Conservation (phyloP, 2,329 filamentous ascomycete species). For the Davidsoniella virescens region DNA sequence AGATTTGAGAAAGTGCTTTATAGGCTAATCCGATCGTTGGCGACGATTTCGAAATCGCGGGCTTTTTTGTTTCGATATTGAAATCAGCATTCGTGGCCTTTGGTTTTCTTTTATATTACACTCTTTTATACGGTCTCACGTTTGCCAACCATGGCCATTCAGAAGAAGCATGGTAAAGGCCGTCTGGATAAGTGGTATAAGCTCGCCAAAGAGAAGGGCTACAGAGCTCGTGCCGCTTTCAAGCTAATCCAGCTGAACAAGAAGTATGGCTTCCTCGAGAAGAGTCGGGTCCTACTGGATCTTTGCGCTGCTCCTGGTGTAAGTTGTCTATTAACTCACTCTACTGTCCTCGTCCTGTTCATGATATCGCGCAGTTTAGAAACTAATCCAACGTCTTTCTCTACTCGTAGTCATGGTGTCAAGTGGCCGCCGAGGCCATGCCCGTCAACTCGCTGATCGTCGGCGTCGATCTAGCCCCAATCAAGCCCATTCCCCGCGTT, state of each 20-base stretch:
- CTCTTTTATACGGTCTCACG: neutral
- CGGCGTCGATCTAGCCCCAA: constrained; percentile 84
- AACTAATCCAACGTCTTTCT: constrained; percentile 17
- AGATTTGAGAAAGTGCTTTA: constrained; percentile 1
- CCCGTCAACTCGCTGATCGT: constrained; percentile 77
- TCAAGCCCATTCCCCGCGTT: constrained; percentile 85
- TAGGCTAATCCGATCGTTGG: neutral
- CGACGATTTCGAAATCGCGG: constrained; percentile 4
- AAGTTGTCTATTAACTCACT: constrained; percentile 22
- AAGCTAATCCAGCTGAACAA: constrained; percentile 98
- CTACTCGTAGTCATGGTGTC: constrained; percentile 62
- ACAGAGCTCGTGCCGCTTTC: constrained; percentile 87
- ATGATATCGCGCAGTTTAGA: neutral
- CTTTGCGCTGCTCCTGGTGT: constrained; percentile 91
- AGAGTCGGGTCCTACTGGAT: constrained; percentile 91
- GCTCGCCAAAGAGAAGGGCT: constrained; percentile 95
- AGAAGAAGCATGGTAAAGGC: constrained; percentile 98
- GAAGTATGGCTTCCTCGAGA: constrained; percentile 95
- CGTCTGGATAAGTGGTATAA: constrained; percentile 99
- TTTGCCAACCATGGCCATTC: constrained; percentile 58
- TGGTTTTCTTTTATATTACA: neutral
- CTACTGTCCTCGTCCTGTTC: neutral
- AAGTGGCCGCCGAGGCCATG: constrained; percentile 93
- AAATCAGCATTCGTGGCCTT: neutral
- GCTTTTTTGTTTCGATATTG: neutral